Evolutionary conservation across 106 monocot species (phyloP).

Genomic region (Platanthera guangdongensis): DNA sequence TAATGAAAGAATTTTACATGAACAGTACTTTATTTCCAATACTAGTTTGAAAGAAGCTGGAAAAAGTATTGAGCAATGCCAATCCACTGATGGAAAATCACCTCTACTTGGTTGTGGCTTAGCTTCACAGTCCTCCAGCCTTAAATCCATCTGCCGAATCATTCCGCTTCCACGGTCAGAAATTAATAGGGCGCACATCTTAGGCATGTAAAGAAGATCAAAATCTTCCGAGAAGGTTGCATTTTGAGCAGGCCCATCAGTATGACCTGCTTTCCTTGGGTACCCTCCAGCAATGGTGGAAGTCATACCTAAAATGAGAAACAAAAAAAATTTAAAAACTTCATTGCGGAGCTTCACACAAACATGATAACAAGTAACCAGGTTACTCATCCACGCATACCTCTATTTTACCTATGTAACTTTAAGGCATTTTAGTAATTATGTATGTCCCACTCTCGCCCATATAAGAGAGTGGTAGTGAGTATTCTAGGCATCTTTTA

Average conservation of each 20-base stretch:
- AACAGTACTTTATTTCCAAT: background rate
- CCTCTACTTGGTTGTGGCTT: conserved; percentile 20
- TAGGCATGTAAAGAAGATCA: conserved; percentile 37
- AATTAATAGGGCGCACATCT: conserved; percentile 39
- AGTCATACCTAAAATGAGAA: conserved; percentile 30
- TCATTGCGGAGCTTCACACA: background rate
- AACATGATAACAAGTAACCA: background rate
- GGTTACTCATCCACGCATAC: background rate
- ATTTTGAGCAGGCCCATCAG: conserved; percentile 52
- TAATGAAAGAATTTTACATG: background rate
- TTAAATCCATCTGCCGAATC: conserved; percentile 40
- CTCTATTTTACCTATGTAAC: no score
- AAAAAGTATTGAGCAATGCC: background rate
- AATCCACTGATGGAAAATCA: background rate
- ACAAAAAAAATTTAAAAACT: background rate
- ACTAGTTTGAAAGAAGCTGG: background rate
- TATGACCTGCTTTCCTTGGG: conserved; percentile 23
- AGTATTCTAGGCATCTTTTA: no score
- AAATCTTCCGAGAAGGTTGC: conserved; percentile 46
- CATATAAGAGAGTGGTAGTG: no score
- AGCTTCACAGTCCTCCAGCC: conserved; percentile 29
- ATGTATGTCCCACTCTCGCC: no score
- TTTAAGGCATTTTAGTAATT: no score
- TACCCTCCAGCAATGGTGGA: conserved; percentile 52
- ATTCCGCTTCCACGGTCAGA: conserved; percentile 39